Base-by-base conservation (phyloP, 257 asterid genomes). In the Orobanche coerulescens region DNA sequence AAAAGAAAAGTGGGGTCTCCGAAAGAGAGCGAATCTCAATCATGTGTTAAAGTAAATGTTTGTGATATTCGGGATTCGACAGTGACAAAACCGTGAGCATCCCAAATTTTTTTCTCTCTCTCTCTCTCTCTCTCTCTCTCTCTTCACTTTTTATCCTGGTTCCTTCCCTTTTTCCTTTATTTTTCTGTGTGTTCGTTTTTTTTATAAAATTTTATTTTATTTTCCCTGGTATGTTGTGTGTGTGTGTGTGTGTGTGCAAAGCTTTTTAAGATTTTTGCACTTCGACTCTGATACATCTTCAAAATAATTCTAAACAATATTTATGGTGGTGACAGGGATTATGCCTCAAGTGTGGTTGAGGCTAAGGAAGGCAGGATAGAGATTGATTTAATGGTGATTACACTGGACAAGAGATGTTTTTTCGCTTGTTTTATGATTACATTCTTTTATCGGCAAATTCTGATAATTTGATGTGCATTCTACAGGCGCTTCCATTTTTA, bases 331-430 rank as follows among this genome's bases (percentile, higher is more conserved):
- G 69, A 61, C 82, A 81, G 92, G 71, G 71, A 69, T 67, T 1
- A 69, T 65, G 73, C 59, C 26, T 37, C 81, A 51, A 71, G 39
- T 53, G 68, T 28, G 47, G 73, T 64, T 46, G 80, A 68, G 75
- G 64, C 72, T 26, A 73, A 50, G 74, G 82, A 56, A 55, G 24
- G 70, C 64, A 75, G 60, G 67, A 55, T 71, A 52, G 72, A 68
- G 67, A 79, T 75, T 73, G 84, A 73, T 79, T 73, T 79, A 76
- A 81, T 79, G 93, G 93, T 81, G 75, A 71, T 81, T 53, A 28
- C 34, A 49, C 23, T 16, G 6, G 34, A 2, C 10, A n/a, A 9
- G 34, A 3, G 0, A 19, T 33, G 10, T 50, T 49, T 5, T 39
- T 42, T 40, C 0, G 7, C 15, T 18, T 28, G 67, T 33, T 14